Evolutionary conservation across 2,329 filamentous ascomycete species (phyloP), one percentile per base, ranked within the genome.

Genomic region (Fusarium pseudograminearum): DNA sequence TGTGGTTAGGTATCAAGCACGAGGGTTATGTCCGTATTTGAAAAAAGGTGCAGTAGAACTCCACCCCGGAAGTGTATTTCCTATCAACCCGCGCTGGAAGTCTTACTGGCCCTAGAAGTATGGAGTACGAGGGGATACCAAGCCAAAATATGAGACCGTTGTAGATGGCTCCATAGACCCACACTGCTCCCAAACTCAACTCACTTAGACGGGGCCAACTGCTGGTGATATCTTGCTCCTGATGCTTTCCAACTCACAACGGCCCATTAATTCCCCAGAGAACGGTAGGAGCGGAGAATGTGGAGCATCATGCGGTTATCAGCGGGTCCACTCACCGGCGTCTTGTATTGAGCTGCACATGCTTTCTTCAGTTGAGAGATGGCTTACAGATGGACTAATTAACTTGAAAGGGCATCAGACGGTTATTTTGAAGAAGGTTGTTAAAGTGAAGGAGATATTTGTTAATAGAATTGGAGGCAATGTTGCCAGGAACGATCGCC

Each of bases 401-500:
- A 94, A 97, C 76, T 81, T 95, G 33, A 87, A 91, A 74, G 94
- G 94, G 0, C 93, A 94, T 1, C 81, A 98, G 33, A 94, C 94
- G 1, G 86, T 98, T 36, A 94, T 91, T 50, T 79, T 98, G 68
- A 98, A 98, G 76, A 95, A 91, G 71, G 89, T 88, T 2, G 87
- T 97, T 67, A 87, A 91, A 16, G 92, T 97, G 14, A 91, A 89
- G 52, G 94, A 93, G 16, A 97, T 94, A 94, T 0, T 82, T 98
- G 5, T 83, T 28, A 28, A 28, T 28, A 28, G 28, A 41, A 91
- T 98, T 70, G 95, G 94, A 12, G 94, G 91, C 48, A 94, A 97
- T 78, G 94, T 98, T 18, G 94, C 94, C 16, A 94, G 95, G 31
- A 96, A 92, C 18, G 94, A 98, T 7, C 87, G 94, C 54, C 90